Evolutionary conservation across 106 monocot species (phyloP).

Genomic region (Dendrobium catenatum): DNA sequence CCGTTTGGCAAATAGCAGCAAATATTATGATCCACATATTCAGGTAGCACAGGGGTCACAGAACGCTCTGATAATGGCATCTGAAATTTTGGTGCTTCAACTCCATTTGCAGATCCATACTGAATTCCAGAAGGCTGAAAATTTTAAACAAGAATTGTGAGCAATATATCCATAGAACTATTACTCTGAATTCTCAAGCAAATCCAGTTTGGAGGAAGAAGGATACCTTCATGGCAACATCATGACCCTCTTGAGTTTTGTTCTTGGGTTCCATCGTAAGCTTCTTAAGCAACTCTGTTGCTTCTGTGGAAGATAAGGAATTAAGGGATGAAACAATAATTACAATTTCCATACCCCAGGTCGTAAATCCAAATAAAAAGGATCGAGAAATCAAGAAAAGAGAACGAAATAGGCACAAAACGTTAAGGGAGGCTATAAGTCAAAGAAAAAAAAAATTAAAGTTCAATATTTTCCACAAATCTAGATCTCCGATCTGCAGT

Average conservation of each 20-base stretch:
- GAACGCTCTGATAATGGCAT: constrained; percentile 7
- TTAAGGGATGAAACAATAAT: constrained; percentile 2
- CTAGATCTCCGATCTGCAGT: background rate
- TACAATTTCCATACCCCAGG: background rate
- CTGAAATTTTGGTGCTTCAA: constrained; percentile 11
- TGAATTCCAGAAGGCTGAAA: constrained; percentile 22
- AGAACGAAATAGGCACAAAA: background rate
- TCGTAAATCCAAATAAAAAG: background rate
- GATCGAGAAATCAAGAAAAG: background rate
- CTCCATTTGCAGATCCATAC: constrained; percentile 19
- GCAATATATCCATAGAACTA: background rate
- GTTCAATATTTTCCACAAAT: background rate
- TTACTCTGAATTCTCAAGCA: background rate
- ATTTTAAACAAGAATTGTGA: background rate
- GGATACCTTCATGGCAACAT: constrained; percentile 44
- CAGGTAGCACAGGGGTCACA: constrained; percentile 13
- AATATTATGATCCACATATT: constrained; percentile 10
- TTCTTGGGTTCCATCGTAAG: constrained; percentile 46
- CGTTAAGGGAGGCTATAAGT: background rate
- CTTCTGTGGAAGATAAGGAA: constrained; percentile 26
- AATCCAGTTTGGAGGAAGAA: background rate
- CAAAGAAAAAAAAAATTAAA: background rate
- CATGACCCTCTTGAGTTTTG: constrained; percentile 35
- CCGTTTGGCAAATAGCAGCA: constrained; percentile 25
- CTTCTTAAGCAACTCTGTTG: constrained; percentile 49